Conservation (phyloP, 805 yeast species). For the Alloascoidea hylecoeti region DNA sequence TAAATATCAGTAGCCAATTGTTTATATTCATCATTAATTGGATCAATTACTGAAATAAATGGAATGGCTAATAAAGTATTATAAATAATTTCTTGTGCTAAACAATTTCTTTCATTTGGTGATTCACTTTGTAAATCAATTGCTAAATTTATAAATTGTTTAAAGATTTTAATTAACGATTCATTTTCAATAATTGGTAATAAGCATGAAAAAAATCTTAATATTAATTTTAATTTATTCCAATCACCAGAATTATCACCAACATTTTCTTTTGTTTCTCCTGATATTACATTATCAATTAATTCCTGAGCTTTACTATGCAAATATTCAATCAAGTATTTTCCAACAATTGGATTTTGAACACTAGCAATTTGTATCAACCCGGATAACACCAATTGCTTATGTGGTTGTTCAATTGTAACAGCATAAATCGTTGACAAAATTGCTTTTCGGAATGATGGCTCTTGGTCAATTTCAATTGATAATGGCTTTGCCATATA, state of each 20-base stretch:
- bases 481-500: conserved; percentile 54
- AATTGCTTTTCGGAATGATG: conserved; percentile 41
- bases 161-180: conserved; percentile 31
- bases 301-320: conserved; percentile 48
- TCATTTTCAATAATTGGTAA: conserved; percentile 44
- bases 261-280: conserved; percentile 1
- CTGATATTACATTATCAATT: conserved; percentile 20
- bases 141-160: conserved; percentile 38
- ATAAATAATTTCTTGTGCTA: conserved; percentile 57
- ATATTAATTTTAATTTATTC: conserved; percentile 53
- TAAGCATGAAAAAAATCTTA: conserved; percentile 58
- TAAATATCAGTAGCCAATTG: conserved; percentile 28
- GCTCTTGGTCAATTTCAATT: conserved; percentile 49
- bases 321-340: conserved; percentile 52
- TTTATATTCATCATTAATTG: conserved; percentile 15
- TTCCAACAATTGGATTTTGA: conserved; percentile 50
- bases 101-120: conserved; percentile 28
- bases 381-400: conserved; percentile 57
- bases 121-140: conserved; percentile 33
- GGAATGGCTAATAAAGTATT: conserved; percentile 53
- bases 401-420: conserved; percentile 83
- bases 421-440: conserved; percentile 55
- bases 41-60: conserved; percentile 28
- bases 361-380: conserved; percentile 55
- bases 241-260: conserved; percentile 21